Conservation (phyloP, 805 yeast genomes). For the Sugiyamaella americana region DNA sequence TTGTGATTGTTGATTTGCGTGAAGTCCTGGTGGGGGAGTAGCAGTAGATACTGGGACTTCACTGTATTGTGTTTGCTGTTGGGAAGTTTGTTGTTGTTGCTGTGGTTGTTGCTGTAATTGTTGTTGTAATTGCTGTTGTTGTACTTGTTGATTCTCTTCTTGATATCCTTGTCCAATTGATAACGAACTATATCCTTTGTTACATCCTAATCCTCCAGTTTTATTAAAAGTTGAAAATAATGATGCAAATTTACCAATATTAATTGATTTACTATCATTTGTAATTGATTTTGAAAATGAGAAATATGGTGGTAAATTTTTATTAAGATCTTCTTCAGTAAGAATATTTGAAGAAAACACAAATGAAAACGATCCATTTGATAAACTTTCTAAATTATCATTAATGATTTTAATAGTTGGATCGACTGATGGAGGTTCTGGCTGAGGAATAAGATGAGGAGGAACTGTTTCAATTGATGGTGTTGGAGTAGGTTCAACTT, state of each 20-base stretch:
- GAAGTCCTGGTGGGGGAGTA: conserved; percentile 73
- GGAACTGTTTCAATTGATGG: conserved; percentile 35
- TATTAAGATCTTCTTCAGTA: conserved; percentile 23
- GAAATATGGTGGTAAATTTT: conserved; percentile 26
- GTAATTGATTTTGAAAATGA: conserved; percentile 16
- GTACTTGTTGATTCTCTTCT: background rate
- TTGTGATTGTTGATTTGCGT: conserved; percentile 27
- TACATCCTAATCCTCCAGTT: conserved; percentile 6
- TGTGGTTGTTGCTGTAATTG: background rate
- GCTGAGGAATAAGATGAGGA: conserved; percentile 16
- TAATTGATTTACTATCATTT: background rate
- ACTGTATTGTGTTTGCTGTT: background rate
- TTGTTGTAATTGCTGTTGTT: background rate
- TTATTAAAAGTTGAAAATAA: conserved; percentile 9
- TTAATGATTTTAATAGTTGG: conserved; percentile 16
- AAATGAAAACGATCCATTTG: conserved; percentile 22
- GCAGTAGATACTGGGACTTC: conserved; percentile 35
- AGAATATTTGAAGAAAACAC: conserved; percentile 24
- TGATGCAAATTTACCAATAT: conserved; percentile 1
- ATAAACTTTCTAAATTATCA: conserved; percentile 19
- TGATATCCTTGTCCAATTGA: conserved; percentile 1
- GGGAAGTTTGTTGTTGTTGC: conserved; percentile 1
- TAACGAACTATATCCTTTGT: conserved; percentile 3
- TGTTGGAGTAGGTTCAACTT: conserved; percentile 48
- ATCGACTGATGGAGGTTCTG: conserved; percentile 12